These are phyloP conservation scores for Dactylis glomerata DNA, from an alignment of 176 grass and related monocot genomes.

Conservation along the genomic window DNA sequence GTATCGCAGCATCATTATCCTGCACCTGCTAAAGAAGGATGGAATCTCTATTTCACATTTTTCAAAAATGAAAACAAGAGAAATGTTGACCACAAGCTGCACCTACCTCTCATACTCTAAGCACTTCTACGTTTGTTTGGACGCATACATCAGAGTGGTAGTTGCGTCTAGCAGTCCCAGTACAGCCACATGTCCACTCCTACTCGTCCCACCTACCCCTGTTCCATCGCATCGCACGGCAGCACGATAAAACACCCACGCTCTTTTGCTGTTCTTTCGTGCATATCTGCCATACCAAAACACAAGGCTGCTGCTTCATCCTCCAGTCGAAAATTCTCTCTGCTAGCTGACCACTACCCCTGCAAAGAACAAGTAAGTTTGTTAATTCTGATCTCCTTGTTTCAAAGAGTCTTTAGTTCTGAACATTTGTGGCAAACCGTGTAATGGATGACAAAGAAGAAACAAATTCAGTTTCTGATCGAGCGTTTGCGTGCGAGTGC, in stretches of 20 bases:
- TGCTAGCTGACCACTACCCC: neutral
- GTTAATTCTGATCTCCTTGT: neutral
- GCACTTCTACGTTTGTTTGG: neutral
- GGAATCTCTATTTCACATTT: neutral
- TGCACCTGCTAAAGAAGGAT: neutral
- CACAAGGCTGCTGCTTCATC: neutral
- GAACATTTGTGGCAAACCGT: neutral
- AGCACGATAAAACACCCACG: constrained; percentile 2
- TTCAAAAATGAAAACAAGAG: neutral
- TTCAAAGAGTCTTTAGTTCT: neutral
- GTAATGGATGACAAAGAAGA: neutral
- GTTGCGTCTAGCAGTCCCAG: neutral
- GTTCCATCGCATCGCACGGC: neutral
- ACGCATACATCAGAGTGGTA: neutral
- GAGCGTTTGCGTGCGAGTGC: neutral
- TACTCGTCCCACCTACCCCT: neutral
- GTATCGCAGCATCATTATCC: neutral
- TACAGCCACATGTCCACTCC: neutral
- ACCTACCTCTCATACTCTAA: constrained; percentile 6
- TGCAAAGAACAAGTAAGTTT: neutral
- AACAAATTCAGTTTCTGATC: neutral
- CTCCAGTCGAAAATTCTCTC: neutral
- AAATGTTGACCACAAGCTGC: constrained; percentile 12
- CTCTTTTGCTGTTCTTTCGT: neutral
- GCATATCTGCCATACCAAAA: neutral